Evolutionary conservation across 345 rosid species (phyloP), one percentile per base, ranked within the genome.

Genomic region (Dipteronia sinensis): DNA sequence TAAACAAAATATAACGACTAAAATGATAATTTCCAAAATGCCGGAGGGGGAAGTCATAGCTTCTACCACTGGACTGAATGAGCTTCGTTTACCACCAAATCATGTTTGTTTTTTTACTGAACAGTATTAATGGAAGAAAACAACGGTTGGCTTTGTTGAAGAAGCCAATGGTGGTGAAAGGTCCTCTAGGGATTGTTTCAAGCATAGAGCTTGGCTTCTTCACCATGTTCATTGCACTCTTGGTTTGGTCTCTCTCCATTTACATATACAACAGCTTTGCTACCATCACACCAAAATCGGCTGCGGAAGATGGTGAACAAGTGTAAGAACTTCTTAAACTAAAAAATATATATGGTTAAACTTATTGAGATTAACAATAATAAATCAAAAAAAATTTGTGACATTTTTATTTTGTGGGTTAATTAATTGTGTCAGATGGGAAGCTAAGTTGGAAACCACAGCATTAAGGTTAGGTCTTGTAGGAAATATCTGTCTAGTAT

Each of bases 121-220:
- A 47, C 82, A 73, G 88, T 46, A 9, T 42, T 42, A 79, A 65
- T 3, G 73, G 76, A 42, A 62, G 38, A 51, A 75, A 72, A 10
- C 65, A 73, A 10, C 1, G 16, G 1, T 23, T 55, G 56, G 82
- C 62, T 7, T 12, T 38, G 42, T 88, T 81, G 88, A 90, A 75
- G 84, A 85, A 47, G 75, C 94, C 95, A n/a, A 82, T 89, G 88
- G 68, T 93, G 16, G 92, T 87, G 80, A 93, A 84, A 68, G 97
- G 98, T 6, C 98, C 99, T 16, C 77, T 92, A 2, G 99, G 99
- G 77, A 90, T 95, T 69, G 97, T 95, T 46, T 86, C 97, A 1
- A 74, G 83, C 63, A 79, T 76, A 25, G 99, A 93, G 82, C 31
- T 95, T 1, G 73, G 82, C 19, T 89, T 95, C 83, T 83, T 93